Evolutionary conservation across 495 filamentous ascomycete species (phyloP).

Genomic region (Ascobolus immersus): DNA sequence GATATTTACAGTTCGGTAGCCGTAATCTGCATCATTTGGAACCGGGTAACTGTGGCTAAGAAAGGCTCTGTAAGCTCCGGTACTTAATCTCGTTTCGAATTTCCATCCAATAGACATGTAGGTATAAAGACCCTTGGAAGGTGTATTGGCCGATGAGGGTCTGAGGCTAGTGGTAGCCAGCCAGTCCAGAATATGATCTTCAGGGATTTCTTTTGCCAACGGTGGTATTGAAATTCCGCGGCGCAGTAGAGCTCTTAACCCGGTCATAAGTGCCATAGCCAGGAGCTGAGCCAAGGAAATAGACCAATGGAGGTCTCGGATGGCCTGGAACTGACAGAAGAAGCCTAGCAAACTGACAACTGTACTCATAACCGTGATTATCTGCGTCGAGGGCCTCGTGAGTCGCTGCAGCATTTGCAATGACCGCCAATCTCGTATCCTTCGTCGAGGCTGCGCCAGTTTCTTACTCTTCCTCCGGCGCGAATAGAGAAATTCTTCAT

Average conservation of each 20-base stretch:
- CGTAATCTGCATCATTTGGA: no score
- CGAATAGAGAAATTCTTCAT: background rate
- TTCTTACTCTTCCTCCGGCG: background rate
- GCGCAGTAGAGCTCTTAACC: conserved; percentile 23
- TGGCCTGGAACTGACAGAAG: conserved; percentile 25
- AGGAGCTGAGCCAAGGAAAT: conserved; percentile 23
- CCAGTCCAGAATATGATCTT: conserved; percentile 23
- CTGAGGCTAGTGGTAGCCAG: no score
- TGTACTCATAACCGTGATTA: background rate
- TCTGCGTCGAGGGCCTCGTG: background rate
- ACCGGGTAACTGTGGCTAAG: no score
- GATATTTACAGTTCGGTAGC: no score
- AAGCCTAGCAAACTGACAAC: conserved; percentile 20
- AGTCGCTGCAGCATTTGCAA: background rate
- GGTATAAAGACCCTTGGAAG: no score
- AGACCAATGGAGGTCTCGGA: conserved; percentile 26
- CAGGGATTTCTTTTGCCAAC: conserved; percentile 15
- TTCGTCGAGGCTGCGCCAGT: background rate
- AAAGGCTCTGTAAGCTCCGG: no score
- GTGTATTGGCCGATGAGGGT: no score
- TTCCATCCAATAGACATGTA: no score
- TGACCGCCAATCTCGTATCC: background rate
- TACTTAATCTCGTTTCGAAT: no score
- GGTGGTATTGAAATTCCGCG: conserved; percentile 19
- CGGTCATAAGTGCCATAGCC: conserved; percentile 23